Percentiles rank a stretch among this genome's conserved stretches.
These are phyloP conservation scores for Phyllosticta citrichinensis DNA, from an alignment of 2,329 filamentous ascomycete species.

Conservation along the genomic window DNA sequence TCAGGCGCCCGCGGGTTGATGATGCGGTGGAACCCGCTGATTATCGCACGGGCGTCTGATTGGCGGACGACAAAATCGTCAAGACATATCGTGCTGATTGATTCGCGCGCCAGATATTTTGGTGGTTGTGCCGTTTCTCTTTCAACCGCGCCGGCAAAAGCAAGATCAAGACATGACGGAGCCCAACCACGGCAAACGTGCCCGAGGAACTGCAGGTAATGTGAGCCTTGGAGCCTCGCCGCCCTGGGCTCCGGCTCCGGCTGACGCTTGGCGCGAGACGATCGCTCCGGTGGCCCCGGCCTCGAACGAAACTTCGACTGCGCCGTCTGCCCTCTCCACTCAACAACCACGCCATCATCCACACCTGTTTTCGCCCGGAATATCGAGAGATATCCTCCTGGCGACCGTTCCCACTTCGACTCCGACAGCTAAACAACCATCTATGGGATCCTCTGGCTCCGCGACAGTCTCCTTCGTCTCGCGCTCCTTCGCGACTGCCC, in stretches of 20 bases:
- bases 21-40: not conserved
- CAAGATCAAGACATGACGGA: not conserved
- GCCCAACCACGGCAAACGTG: not conserved
- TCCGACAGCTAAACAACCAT: constrained; percentile 16
- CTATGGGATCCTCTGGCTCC: constrained; percentile 36
- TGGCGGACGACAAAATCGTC: not conserved
- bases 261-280: constrained; percentile 1
- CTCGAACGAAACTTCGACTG: constrained; percentile 8
- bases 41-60: not conserved
- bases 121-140: not conserved
- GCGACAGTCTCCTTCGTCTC: constrained; percentile 21
- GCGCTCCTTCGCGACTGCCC: constrained; percentile 24
- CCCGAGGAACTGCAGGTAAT: not conserved
- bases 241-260: not conserved
- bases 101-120: not conserved
- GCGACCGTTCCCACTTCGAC: not conserved
- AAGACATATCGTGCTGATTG: not conserved
- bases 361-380: constrained; percentile 1
- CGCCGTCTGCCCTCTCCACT: not conserved
- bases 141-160: not conserved
- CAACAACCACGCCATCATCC: not conserved
- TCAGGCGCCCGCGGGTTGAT: not conserved
- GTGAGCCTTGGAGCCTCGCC: not conserved
- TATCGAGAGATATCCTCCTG: constrained; percentile 1
- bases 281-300: constrained; percentile 3